Base-by-base conservation (phyloP, 2,329 filamentous ascomycete genomes). In the Penicillium griseofulvum region DNA sequence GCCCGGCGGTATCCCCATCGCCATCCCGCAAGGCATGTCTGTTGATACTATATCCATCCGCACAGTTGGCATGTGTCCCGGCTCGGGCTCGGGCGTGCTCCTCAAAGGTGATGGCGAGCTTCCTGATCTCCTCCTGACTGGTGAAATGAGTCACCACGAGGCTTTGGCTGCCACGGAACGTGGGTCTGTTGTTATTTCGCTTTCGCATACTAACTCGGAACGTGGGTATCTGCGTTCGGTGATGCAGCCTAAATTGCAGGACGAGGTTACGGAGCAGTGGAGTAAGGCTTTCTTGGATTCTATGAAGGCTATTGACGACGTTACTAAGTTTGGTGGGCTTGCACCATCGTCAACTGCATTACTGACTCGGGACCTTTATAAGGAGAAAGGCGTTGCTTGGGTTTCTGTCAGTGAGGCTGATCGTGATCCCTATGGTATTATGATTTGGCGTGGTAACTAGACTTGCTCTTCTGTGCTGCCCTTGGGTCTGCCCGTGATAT, bases 151-250 rank as follows among this genome's bases (percentile, higher is more conserved):
- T 66, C 94, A 99, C 71, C 94, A 99, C 71, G 91, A 94, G 60
- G 91, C 93, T 3, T 81, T 99, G 55, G 85, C 89, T 37, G 90
- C 91, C 1, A 90, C 89, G 28, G 92, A 97, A 77, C 83, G 87
- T 55, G 92, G 92, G 1, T 87, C 87, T 60, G 88, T 86, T 52
- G 89, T 97, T 0, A 83, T 97, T 49, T 88, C 87, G 38, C 81
- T 96, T 45, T 96, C 96, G 66, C 94, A 99, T 72, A 93, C 89
- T 65, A 97, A 97, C 73, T 94, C 90, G 0, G 94, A 99, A 78
- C 80, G 94, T 34, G 87, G 85, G 0, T 99, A 93, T 69, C 74
- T 99, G 65, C 81, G 81, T 55, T 81, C 87, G 56, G 84, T 89
- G 44, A 81, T 99, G 76, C 81, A 82, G 65, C 78, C 79, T 17